Percentiles rank a stretch among this genome's conserved stretches.
Conservation (phyloP, 2,329 filamentous ascomycete genomes). For the Cyphellophora europaea region DNA sequence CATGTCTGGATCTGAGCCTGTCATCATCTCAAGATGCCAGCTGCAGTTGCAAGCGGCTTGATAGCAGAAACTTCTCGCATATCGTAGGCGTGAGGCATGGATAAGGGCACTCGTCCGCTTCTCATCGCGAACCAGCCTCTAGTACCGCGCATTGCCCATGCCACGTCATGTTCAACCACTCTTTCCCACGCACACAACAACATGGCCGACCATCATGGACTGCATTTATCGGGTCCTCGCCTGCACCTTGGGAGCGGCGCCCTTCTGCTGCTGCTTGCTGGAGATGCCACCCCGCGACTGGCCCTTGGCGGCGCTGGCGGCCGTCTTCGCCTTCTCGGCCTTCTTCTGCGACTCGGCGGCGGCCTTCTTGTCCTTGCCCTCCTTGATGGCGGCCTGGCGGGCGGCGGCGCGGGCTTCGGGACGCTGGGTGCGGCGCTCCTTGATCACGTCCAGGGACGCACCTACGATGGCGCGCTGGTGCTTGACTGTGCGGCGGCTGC, state of each 20-base stretch:
- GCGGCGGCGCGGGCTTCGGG: constrained; percentile 92
- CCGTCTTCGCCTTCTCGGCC: constrained; percentile 96
- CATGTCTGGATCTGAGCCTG: no score
- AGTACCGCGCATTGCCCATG: no score
- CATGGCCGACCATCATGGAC: no score
- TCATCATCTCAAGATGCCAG: no score
- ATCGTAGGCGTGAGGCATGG: no score
- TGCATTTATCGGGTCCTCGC: background rate
- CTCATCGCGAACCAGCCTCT: no score
- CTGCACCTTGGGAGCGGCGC: constrained; percentile 38
- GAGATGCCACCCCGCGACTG: constrained; percentile 63
- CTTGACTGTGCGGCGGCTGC: constrained; percentile 96
- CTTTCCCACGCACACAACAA: no score
- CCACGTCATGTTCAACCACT: no score
- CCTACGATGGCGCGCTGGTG: constrained; percentile 97
- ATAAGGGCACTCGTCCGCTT: no score
- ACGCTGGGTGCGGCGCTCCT: constrained; percentile 91
- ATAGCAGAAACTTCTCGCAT: no score
- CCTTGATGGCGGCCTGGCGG: constrained; percentile 84
- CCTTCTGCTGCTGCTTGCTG: constrained; percentile 97
- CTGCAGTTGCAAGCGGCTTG: no score
- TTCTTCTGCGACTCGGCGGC: constrained; percentile 87
- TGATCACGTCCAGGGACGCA: constrained; percentile 99
- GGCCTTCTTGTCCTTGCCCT: constrained; percentile 97
- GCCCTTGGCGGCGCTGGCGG: constrained; percentile 64